Evolutionary conservation across 2,329 filamentous ascomycete species (phyloP), one percentile per base, ranked within the genome.

Genomic region (Pseudopyrenochaeta lycopersici): DNA sequence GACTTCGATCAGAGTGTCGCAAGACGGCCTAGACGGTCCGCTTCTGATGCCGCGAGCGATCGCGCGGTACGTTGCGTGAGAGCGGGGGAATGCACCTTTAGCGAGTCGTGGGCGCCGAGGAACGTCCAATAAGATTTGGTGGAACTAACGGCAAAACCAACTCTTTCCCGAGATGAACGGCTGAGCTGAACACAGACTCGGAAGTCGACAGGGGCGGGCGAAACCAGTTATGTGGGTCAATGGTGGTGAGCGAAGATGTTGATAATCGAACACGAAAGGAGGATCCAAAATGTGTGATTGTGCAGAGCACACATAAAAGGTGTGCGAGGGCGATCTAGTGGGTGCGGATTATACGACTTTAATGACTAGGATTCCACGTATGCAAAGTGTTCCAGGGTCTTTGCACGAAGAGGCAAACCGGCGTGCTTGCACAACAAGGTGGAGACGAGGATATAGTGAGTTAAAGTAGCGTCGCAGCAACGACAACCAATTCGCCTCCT

Each of bases 301-400:
- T 66, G 65, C 58, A 57, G 60, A 65, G 60, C 54, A 56, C 57
- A 60, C 57, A 58, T 55, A 55, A 54, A 56, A 66, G 62, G 59
- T 62, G 62, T 52, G 61, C 57, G 66, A 70, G 44, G 61, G 56
- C 56, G 68, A 70, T 70, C 65, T 68, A 58, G 64, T 70, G 68
- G 63, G 71, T 66, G 69, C 70, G 70, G 64, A 65, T 58, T 64
- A 66, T 71, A 64, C 70, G 62, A 58, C 64, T 66, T 68, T 68
- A 67, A 64, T 64, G 67, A 71, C 70, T 61, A 61, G 69, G 66
- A 55, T 27, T 67, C 58, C 54, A 56, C 56, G 56, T 64, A 56
- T 57, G 23, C 66, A 70, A 64, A 70, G 66, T 70, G 68, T 5
- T 27, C 23, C 23, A 27, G 23, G 23, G 23, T 63, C 35, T n/a